Percentiles rank a stretch among this genome's conserved stretches.
phyloP scores from a whole-genome alignment of 495 filamentous ascomycete species.

The Daldinia loculata region DNA sequence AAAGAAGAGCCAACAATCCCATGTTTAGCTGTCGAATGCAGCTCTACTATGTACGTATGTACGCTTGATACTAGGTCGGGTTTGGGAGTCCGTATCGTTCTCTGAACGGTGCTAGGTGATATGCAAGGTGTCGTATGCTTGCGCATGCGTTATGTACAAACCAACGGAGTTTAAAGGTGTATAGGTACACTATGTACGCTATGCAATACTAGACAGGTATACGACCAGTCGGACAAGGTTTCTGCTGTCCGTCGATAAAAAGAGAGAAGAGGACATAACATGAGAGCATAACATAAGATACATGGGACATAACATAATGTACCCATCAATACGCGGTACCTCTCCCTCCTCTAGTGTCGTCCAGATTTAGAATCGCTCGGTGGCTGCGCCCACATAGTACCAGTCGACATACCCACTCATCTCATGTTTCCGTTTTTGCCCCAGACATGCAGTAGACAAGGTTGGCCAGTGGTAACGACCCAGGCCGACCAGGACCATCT shows the following conservation, averaged over 20 bases:
- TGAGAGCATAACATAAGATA: not conserved
- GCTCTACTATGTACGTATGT: not conserved
- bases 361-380: slow-evolving; percentile 51
- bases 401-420: slow-evolving; percentile 52
- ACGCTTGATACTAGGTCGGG: slow-evolving; percentile 16
- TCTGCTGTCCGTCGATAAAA: slow-evolving; percentile 29
- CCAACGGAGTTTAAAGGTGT: slow-evolving; percentile 40
- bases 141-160: slow-evolving; percentile 36
- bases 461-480: slow-evolving; percentile 38
- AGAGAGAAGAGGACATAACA: not conserved
- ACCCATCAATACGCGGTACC: slow-evolving; percentile 42
- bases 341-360: slow-evolving; percentile 33
- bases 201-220: slow-evolving; percentile 29
- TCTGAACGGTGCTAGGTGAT: slow-evolving; percentile 39
- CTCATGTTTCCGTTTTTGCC: slow-evolving; percentile 60
- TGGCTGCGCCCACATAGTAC: slow-evolving; percentile 48
- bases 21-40: slow-evolving; percentile 29
- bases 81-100: slow-evolving; percentile 42
- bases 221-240: slow-evolving; percentile 41
- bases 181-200: slow-evolving; percentile 25
- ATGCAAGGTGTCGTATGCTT: slow-evolving; percentile 47
- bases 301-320: slow-evolving; percentile 20
- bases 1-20: slow-evolving; percentile 19
- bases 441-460: slow-evolving; percentile 55
- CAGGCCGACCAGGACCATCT: slow-evolving; percentile 36